These are phyloP conservation scores for Pseudogymnoascus sp. DNA, from an alignment of 2,329 filamentous ascomycete species.

Conservation along the genomic window DNA sequence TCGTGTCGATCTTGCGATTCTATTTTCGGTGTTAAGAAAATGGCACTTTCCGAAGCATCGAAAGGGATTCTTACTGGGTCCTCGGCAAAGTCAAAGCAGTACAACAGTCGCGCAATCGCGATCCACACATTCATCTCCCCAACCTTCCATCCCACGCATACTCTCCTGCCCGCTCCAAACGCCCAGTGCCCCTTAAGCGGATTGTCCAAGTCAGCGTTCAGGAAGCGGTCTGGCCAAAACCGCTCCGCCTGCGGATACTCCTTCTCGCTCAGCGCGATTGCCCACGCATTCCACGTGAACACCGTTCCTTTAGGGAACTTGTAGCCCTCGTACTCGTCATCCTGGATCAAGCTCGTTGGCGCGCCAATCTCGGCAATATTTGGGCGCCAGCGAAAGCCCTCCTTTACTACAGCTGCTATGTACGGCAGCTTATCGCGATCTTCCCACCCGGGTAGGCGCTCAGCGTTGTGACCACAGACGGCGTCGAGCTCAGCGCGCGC, in stretches of 20 bases:
- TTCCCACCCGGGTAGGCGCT: slow-evolving; percentile 31
- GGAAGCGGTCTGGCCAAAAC: slow-evolving; percentile 39
- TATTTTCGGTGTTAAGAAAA: too few relatives aligned
- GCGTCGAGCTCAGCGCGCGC: slow-evolving; percentile 36
- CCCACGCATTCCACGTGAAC: slow-evolving; percentile 32
- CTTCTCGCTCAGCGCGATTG: slow-evolving; percentile 34
- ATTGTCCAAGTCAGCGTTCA: slow-evolving; percentile 33
- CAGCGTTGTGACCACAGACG: slow-evolving; percentile 31
- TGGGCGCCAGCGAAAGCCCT: slow-evolving; percentile 38
- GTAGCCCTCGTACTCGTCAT: slow-evolving; percentile 39
- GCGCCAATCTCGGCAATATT: slow-evolving; percentile 30
- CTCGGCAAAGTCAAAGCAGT: slow-evolving; percentile 14
- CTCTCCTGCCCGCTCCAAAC: slow-evolving; percentile 30
- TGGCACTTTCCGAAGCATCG: too few relatives aligned
- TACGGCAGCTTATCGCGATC: slow-evolving; percentile 35
- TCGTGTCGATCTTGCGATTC: too few relatives aligned
- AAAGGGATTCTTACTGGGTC: not conserved
- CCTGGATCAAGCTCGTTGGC: slow-evolving; percentile 32
- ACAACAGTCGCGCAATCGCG: slow-evolving; percentile 21
- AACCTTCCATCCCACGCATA: slow-evolving; percentile 29
- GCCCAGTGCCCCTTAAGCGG: slow-evolving; percentile 26
- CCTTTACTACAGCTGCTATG: slow-evolving; percentile 36
- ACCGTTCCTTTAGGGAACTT: slow-evolving; percentile 35
- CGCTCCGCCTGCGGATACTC: slow-evolving; percentile 39
- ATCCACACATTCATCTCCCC: slow-evolving; percentile 27